A percentile compares a stretch with the other conserved stretches of the same genome.
Evolutionary conservation across 2,329 filamentous ascomycete species (phyloP).

Genomic region (Penicillium sp.): DNA sequence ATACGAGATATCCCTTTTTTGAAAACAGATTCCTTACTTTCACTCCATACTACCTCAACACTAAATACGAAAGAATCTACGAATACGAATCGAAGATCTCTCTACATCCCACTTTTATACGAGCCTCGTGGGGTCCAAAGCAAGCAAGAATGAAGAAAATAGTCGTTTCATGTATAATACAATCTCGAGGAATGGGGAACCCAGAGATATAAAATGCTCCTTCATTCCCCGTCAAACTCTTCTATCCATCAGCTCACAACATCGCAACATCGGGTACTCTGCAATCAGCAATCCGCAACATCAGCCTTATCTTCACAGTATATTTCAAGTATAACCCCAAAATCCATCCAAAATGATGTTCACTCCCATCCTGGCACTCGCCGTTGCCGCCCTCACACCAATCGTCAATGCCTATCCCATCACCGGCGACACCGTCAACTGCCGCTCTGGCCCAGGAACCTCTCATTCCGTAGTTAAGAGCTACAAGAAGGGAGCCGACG

Average conservation of each 20-base stretch:
- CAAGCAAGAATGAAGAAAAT: neutral
- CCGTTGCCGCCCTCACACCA: slow-evolving; percentile 1
- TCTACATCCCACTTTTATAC: neutral
- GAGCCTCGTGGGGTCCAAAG: slow-evolving; percentile 2
- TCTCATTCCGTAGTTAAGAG: slow-evolving; percentile 15
- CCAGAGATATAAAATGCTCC: neutral
- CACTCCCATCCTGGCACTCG: slow-evolving; percentile 6
- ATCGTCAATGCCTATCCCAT: slow-evolving; percentile 16
- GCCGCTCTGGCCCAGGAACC: slow-evolving; percentile 21
- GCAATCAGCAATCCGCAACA: neutral
- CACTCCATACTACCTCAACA: neutral
- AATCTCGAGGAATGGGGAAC: neutral
- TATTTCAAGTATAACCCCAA: neutral
- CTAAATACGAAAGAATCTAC: neutral
- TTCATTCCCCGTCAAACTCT: neutral
- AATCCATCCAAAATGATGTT: slow-evolving; percentile 6
- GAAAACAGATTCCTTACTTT: neutral
- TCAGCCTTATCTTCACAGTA: neutral
- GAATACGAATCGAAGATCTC: slow-evolving; percentile 1
- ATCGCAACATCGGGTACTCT: neutral
- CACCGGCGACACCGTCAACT: slow-evolving; percentile 13
- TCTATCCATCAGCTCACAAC: neutral
- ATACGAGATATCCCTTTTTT: neutral
- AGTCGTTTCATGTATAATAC: neutral
- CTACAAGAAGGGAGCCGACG: slow-evolving; percentile 11